Base-by-base conservation (phyloP, 2,329 filamentous ascomycete species). In the Pyrenophora tritici-repentis region DNA sequence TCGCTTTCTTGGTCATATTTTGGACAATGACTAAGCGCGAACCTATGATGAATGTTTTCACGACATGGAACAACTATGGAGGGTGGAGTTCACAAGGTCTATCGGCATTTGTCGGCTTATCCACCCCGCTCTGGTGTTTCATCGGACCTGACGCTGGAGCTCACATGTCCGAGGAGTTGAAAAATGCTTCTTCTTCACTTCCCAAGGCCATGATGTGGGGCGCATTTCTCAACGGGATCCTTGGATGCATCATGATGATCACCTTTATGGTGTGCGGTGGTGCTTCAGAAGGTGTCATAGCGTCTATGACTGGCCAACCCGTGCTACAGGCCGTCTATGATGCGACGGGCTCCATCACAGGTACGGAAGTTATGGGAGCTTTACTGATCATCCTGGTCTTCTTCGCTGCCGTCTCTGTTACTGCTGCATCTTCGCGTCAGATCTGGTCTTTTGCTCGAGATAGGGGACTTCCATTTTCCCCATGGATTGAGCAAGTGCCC, bases 41-140 rank as follows among this genome's bases (percentile, higher is more conserved):
- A 14, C 60, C 68, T 2, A 61, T 75, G 0, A 53, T 70, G 6
- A 69, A 72, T 2, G 76, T 79, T 0, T 79, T 81, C 45, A 73
- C 75, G 3, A 58, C 70, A 0, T 81, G 81, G 56, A 66, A 68
- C 13, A 79, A 81, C 44, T 55, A 62, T 14, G 78, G 78, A 3
- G 73, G 67, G 4, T 78, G 75, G 74, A 64, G 68, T 3, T 75
- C 60, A 20, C 66, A 65, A n/a, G 75, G 75, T 4, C 61, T 80
- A 14, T 76, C 78, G 2, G 63, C 68, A 14, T 60, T 78, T 32
- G 68, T 78, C 16, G 76, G 75, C 4, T 58, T 75, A 26, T 64
- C 52, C 0, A 64, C 62, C 3, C 65, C 68, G 2, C 63, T 73
- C 3, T 70, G 70, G 37, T 68, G 67, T 18, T 63, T 76, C 14